phyloP scores from a whole-genome alignment of 306 rosid genomes.

The Cucumis cinereus region DNA sequence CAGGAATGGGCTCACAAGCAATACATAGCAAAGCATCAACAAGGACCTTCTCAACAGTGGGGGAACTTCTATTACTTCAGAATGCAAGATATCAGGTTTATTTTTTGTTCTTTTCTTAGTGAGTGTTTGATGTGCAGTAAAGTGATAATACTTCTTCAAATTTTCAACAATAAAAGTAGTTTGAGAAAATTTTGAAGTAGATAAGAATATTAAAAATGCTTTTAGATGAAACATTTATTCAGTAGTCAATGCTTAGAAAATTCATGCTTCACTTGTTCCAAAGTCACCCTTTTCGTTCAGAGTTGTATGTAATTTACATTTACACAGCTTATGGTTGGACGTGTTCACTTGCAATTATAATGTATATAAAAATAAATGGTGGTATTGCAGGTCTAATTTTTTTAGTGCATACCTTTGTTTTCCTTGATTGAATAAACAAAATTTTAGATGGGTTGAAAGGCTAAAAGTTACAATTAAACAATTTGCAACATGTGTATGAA shows the following conservation, averaged over 20 bases:
- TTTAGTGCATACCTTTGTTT: background rate
- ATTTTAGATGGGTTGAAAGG: background rate
- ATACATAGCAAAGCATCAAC: conserved; percentile 91
- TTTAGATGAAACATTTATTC: background rate
- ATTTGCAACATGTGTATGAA: background rate
- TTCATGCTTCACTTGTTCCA: background rate
- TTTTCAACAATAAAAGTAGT: background rate
- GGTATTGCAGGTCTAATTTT: background rate
- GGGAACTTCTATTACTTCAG: conserved; percentile 95
- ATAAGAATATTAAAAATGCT: background rate
- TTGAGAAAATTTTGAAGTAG: background rate
- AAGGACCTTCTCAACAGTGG: conserved; percentile 99
- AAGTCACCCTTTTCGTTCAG: background rate
- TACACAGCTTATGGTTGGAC: background rate
- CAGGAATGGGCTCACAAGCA: conserved; percentile 99
- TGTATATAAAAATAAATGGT: background rate
- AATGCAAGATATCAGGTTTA: conserved; percentile 89
- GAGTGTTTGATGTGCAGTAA: background rate
- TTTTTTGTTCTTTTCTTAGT: conserved; percentile 2
- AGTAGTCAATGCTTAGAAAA: background rate
- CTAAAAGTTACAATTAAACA: background rate
- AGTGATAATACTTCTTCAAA: background rate
- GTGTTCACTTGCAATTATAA: background rate
- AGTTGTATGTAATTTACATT: background rate
- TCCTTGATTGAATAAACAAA: background rate